Base-by-base conservation (phyloP, 805 yeast species). In the Jamesozyma rosinii region DNA sequence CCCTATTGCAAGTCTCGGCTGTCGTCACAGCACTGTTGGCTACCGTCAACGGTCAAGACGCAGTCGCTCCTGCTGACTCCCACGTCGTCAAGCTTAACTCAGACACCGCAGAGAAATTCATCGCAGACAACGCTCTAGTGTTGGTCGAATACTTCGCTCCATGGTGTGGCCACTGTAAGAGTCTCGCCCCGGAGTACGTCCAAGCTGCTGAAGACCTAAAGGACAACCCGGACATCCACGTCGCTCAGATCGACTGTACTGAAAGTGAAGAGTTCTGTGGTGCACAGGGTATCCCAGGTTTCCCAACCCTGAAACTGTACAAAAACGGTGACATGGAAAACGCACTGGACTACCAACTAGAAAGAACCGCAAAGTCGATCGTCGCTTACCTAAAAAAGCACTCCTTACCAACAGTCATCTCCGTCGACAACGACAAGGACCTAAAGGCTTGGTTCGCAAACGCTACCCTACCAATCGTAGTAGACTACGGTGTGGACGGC, bases 81-180 rank as follows among this genome's bases (percentile, higher is more conserved):
- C 92, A 89, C 29, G 97, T 90, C 38, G 86, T 86, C 52, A 79
- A 83, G 62, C 75, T 90, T 50, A 76, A 83, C 32, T 67, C 79
- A 18, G 79, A 72, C 32, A 74, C 74, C 46, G 90, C 85, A 62
- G 74, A 75, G 44, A 63, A 71, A 14, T 86, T 84, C 64, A 66
- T 90, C 50, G 65, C 68, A 39, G 77, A 73, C 44, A 83, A 89
- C 69, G 83, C 87, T 30, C 71, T 89, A 52, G 94, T 86, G 19
- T 68, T 86, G 49, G 83, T 90, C 18, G 95, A 86, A 66, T 86
- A 86, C 67, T 86, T 81, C 63, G 95, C 95, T 15, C 95, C 97
- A 62, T 90, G 97, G 97, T 89, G 97, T 73, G 96, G 96, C 15
- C 92, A 89, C 69, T 89, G 97, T 74, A 87, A 89, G 71, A 75